Evolutionary conservation across 768 basidiomycete species (phyloP).

Genomic region (Rhodotorula graminis): DNA sequence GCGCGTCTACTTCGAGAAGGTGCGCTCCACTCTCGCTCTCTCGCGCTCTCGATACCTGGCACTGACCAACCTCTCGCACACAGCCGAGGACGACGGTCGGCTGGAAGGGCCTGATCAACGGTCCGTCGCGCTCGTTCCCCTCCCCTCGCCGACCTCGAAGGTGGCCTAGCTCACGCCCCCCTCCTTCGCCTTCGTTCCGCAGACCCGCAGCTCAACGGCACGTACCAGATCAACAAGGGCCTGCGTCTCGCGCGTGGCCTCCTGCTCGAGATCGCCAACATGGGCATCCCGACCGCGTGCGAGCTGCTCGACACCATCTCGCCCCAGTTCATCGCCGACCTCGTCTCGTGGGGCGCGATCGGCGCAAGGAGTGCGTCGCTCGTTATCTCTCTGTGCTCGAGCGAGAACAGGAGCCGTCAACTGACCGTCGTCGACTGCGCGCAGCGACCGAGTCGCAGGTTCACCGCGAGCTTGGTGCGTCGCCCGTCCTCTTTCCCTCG

Average conservation of each 20-base stretch:
- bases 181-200: background rate
- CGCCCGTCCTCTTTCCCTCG: background rate
- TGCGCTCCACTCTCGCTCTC: background rate
- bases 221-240: slow-evolving; percentile 94
- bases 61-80: background rate
- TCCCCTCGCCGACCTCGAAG: background rate
- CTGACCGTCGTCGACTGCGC: background rate
- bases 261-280: slow-evolving; percentile 67
- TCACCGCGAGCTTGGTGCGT: slow-evolving; percentile 65
- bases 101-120: slow-evolving; percentile 98
- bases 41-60: background rate
- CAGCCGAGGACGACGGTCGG: slow-evolving; percentile 79
- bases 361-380: slow-evolving; percentile 51
- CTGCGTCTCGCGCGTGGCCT: slow-evolving; percentile 79
- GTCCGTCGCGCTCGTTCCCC: slow-evolving; percentile 35
- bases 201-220: slow-evolving; percentile 82
- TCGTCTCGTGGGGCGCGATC: slow-evolving; percentile 92
- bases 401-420: background rate
- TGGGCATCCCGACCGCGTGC: slow-evolving; percentile 91
- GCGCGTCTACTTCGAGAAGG: slow-evolving; percentile 93
- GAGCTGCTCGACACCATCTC: slow-evolving; percentile 70
- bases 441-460: slow-evolving; percentile 77
- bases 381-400: slow-evolving; percentile 15
- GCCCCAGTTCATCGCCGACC: slow-evolving; percentile 85
- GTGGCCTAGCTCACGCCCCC: no score